These are phyloP conservation scores for Dalbergia cultrata DNA, from an alignment of 306 rosid species.

Conservation along the genomic window DNA sequence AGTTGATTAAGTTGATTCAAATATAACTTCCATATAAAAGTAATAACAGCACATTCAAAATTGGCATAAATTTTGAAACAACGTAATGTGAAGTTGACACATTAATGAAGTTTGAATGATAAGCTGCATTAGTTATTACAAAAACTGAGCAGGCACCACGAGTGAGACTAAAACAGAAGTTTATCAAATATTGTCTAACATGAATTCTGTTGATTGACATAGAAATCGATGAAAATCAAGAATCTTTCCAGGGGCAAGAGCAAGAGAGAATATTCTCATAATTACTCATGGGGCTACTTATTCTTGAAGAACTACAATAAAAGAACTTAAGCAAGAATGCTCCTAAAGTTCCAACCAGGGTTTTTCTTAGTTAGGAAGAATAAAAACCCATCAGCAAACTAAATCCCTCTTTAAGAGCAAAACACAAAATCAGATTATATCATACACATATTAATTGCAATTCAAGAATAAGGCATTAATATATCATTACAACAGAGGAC, in stretches of 20 bases:
- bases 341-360: background rate
- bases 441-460: conserved; percentile 23
- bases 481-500: conserved; percentile 1
- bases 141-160: conserved; percentile 13
- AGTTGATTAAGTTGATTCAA: no score
- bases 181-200: conserved; percentile 1
- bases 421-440: conserved; percentile 20
- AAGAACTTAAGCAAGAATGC: conserved; percentile 13
- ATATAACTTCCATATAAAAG: conserved; percentile 29
- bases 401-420: conserved; percentile 12
- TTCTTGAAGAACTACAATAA: conserved; percentile 13
- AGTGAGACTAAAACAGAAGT: conserved; percentile 7
- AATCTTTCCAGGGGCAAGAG: conserved; percentile 6
- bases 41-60: conserved; percentile 39
- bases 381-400: background rate
- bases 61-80: conserved; percentile 27
- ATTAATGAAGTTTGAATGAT: background rate
- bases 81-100: conserved; percentile 16
- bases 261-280: background rate
- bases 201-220: background rate
- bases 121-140: conserved; percentile 27
- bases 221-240: background rate
- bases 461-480: conserved; percentile 31
- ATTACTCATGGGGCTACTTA: background rate
- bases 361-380: background rate